Conservation (phyloP, 805 yeast genomes). For the Komagataella ulmi region DNA sequence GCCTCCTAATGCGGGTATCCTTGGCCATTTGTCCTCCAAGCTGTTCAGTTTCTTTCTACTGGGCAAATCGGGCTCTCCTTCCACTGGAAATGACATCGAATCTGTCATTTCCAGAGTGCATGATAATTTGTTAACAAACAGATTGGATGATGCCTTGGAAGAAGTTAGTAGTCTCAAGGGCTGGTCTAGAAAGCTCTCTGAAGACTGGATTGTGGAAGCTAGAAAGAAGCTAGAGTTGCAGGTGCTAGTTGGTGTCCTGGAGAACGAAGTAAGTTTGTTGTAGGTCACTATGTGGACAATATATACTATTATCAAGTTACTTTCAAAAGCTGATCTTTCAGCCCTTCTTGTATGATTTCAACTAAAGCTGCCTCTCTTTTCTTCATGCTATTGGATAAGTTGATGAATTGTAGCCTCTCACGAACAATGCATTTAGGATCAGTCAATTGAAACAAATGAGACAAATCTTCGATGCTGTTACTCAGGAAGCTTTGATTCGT, state of each 20-base stretch:
- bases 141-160: constrained; percentile 80
- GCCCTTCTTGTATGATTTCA: not conserved
- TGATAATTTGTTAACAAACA: constrained; percentile 57
- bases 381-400: constrained; percentile 6
- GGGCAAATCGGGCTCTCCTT: constrained; percentile 66
- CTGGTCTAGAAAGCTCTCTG: constrained; percentile 82
- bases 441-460: constrained; percentile 20
- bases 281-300: not conserved
- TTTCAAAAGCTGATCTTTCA: not conserved
- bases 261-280: constrained; percentile 34
- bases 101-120: constrained; percentile 80
- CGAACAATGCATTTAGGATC: constrained; percentile 7
- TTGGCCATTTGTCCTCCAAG: constrained; percentile 79
- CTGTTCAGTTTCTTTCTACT: constrained; percentile 65
- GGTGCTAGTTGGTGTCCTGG: constrained; percentile 58
- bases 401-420: constrained; percentile 4
- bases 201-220: constrained; percentile 84
- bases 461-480: constrained; percentile 14
- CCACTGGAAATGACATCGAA: constrained; percentile 69
- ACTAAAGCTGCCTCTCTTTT: not conserved
- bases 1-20: constrained; percentile 91
- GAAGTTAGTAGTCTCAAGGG: constrained; percentile 85
- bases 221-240: constrained; percentile 84
- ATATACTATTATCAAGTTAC: not conserved
- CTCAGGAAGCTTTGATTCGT: constrained; percentile 32